phyloP scores from a whole-genome alignment of 768 basidiomycete genomes.

The Phlegmacium glaucopus region DNA sequence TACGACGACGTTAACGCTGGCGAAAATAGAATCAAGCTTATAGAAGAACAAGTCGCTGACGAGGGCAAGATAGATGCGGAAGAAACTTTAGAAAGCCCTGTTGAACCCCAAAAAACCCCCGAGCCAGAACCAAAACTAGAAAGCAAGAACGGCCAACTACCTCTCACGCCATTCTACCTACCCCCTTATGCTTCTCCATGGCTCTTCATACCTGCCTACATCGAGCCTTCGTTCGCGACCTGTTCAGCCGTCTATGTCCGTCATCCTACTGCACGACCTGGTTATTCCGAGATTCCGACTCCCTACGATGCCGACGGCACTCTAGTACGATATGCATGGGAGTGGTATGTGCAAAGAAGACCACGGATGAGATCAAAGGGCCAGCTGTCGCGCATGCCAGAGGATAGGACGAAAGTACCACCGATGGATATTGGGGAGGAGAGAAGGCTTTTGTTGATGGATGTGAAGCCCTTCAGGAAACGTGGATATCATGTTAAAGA shows the following conservation, averaged over 20 bases:
- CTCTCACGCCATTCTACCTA: constrained; percentile 74
- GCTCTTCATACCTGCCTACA: constrained; percentile 77
- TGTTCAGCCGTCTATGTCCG: constrained; percentile 93
- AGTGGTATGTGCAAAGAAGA: constrained; percentile 81
- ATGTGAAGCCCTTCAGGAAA: constrained; percentile 1
- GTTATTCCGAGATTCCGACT: constrained; percentile 92
- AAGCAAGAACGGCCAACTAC: constrained; percentile 9
- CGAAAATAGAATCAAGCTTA: neutral
- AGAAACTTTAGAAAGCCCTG: constrained; percentile 1
- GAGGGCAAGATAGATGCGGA: neutral
- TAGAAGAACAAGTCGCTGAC: neutral
- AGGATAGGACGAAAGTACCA: constrained; percentile 50
- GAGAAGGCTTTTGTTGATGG: constrained; percentile 8
- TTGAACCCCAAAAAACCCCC: neutral
- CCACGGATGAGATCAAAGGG: constrained; percentile 63
- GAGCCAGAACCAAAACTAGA: constrained; percentile 3
- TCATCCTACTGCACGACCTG: constrained; percentile 94
- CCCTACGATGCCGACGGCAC: constrained; percentile 97
- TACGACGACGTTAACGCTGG: constrained; percentile 32
- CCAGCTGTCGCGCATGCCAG: constrained; percentile 61
- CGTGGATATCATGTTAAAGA: constrained; percentile 3
- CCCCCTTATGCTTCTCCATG: constrained; percentile 87
- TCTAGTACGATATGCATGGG: constrained; percentile 90
- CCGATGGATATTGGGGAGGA: constrained; percentile 27
- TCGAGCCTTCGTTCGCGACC: constrained; percentile 77